A percentile compares a stretch with the other conserved stretches of the same genome.
Conservation (phyloP, 2,329 filamentous ascomycete species). For the Clarireedia paspali region DNA sequence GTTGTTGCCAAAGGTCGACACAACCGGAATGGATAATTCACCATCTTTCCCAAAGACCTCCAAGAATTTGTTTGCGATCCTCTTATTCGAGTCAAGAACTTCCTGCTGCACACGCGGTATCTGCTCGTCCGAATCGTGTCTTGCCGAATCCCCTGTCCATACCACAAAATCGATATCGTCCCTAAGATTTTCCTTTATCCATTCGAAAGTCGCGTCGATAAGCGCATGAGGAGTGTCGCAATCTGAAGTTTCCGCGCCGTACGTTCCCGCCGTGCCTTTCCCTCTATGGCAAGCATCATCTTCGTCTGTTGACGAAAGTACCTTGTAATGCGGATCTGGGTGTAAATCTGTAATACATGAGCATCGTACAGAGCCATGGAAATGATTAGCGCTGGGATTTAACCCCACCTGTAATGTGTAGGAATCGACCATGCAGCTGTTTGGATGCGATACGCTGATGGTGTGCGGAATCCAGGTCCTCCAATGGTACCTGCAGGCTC, state of each 20-base stretch:
- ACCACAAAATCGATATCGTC: constrained; percentile 82
- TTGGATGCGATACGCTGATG: constrained; percentile 15
- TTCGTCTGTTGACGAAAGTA: constrained; percentile 62
- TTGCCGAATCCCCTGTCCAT: constrained; percentile 79
- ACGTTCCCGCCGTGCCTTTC: constrained; percentile 67
- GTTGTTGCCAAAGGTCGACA: constrained; percentile 94
- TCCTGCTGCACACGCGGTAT: constrained; percentile 68
- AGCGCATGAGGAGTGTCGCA: constrained; percentile 81
- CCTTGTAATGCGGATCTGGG: constrained; percentile 80
- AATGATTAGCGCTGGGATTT: constrained; percentile 1
- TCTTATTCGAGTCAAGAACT: constrained; percentile 69
- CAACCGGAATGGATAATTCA: constrained; percentile 64
- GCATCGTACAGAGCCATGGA: constrained; percentile 12
- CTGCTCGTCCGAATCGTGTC: constrained; percentile 80
- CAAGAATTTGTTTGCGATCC: constrained; percentile 67
- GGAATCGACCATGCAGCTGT: constrained; percentile 64
- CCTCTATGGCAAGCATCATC: constrained; percentile 71
- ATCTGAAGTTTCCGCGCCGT: constrained; percentile 77
- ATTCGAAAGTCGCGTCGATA: constrained; percentile 81
- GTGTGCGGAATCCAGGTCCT: constrained; percentile 18
- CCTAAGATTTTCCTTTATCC: constrained; percentile 72
- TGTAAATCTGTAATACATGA: constrained; percentile 64
- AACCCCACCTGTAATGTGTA: constrained; percentile 75
- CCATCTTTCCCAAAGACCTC: constrained; percentile 59
- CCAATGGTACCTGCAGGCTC: constrained; percentile 24